These are phyloP conservation scores for Vigna hirtella DNA, from an alignment of 306 rosid species.

Conservation along the genomic window DNA sequence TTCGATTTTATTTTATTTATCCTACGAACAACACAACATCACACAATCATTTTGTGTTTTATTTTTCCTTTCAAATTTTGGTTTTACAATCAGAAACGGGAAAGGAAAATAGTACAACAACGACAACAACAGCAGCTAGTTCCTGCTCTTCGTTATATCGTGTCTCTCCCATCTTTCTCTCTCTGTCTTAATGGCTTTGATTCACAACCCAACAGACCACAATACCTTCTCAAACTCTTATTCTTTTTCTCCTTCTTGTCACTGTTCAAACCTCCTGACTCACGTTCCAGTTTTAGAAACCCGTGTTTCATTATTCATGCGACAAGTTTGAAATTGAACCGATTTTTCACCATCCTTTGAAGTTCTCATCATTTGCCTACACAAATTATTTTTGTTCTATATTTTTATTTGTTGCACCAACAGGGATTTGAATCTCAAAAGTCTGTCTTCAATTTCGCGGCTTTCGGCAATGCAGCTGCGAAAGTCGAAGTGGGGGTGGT, in stretches of 20 bases:
- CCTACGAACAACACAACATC: too few species aligned
- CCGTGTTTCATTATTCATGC: slow-evolving; percentile 26
- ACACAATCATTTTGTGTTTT: not conserved
- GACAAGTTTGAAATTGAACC: slow-evolving; percentile 22
- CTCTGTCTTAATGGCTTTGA: slow-evolving; percentile 42
- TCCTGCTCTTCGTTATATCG: slow-evolving; percentile 24
- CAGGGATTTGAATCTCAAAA: slow-evolving; percentile 17
- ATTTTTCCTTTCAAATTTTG: not conserved
- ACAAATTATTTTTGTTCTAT: not conserved
- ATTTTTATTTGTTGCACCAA: not conserved
- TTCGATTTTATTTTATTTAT: slow-evolving; percentile 5
- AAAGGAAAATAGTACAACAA: slow-evolving; percentile 2
- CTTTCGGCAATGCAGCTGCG: slow-evolving; percentile 46
- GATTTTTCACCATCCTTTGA: slow-evolving; percentile 3
- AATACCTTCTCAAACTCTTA: slow-evolving; percentile 28
- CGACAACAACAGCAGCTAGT: slow-evolving; percentile 35
- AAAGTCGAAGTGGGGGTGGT: slow-evolving; percentile 45
- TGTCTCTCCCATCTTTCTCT: slow-evolving; percentile 38
- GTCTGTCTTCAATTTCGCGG: slow-evolving; percentile 33
- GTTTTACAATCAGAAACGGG: not conserved
- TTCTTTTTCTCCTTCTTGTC: slow-evolving; percentile 33
- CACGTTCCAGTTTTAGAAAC: slow-evolving; percentile 53
- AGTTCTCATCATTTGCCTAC: not conserved
- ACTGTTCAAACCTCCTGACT: slow-evolving; percentile 51
- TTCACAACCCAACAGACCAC: slow-evolving; percentile 48